Conservation (phyloP, 768 basidiomycete genomes). For the Suillus hirtellus region DNA sequence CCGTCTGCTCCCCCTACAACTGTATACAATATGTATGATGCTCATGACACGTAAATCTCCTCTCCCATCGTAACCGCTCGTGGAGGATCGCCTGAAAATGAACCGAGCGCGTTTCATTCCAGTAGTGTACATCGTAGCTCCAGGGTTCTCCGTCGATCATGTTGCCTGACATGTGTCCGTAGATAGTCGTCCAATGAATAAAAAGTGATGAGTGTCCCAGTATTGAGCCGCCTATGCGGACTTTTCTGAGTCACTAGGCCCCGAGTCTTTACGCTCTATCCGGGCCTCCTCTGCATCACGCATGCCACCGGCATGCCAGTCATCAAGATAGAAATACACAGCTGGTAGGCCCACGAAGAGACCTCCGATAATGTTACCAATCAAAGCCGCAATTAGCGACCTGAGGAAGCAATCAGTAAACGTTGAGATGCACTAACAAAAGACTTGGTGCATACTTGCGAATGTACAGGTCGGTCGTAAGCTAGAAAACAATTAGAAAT, state of each 20-base stretch:
- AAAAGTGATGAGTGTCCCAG: background rate
- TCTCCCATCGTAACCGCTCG: background rate
- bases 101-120: background rate
- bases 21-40: background rate
- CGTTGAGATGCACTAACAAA: background rate
- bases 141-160: background rate
- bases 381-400: slow-evolving; percentile 62
- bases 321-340: slow-evolving; percentile 60
- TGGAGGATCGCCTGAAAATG: background rate
- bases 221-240: slow-evolving; percentile 2
- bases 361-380: slow-evolving; percentile 70
- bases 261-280: slow-evolving; percentile 16
- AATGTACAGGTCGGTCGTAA: slow-evolving; percentile 52
- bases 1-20: background rate
- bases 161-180: background rate
- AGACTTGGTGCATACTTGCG: slow-evolving; percentile 48
- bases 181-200: background rate
- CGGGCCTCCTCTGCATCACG: slow-evolving; percentile 40
- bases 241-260: slow-evolving; percentile 9
- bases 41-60: background rate
- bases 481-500: background rate
- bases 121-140: background rate
- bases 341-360: slow-evolving; percentile 65
- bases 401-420: slow-evolving; percentile 22
- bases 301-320: slow-evolving; percentile 44